phyloP scores from a whole-genome alignment of 164 flowering plant genomes.

The Magnolia changhungtana region DNA sequence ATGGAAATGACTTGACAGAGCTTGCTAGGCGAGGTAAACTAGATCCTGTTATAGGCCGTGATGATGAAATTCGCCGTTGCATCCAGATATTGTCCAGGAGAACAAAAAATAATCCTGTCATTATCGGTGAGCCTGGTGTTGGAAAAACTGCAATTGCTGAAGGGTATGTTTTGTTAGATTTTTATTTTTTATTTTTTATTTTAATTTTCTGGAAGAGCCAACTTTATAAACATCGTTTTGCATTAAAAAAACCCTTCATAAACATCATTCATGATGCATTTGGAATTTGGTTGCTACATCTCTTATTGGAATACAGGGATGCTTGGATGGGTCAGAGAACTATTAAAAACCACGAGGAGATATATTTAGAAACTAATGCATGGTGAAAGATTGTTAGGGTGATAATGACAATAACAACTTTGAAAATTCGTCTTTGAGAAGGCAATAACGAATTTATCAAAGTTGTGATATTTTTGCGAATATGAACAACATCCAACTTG shows the following conservation, averaged over 20 bases:
- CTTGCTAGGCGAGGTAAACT: slow-evolving; percentile 94
- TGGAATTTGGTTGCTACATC: background rate
- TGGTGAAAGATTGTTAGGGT: background rate
- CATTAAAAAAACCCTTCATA: background rate
- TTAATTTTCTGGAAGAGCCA: background rate
- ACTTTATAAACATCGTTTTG: background rate
- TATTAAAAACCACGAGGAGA: too few relatives aligned
- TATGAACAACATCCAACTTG: too few relatives aligned
- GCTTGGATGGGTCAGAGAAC: too few relatives aligned
- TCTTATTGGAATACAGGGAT: background rate
- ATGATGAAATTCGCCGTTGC: slow-evolving; percentile 97
- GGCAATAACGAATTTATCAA: too few relatives aligned
- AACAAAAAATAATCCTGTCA: slow-evolving; percentile 96
- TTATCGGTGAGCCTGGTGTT: slow-evolving; percentile 99
- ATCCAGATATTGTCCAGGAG: slow-evolving; percentile 87
- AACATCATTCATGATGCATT: background rate
- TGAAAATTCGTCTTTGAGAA: too few relatives aligned
- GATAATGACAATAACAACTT: background rate
- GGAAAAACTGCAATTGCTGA: slow-evolving; percentile 99
- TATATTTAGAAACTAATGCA: background rate
- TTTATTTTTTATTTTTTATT: background rate
- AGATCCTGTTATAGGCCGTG: slow-evolving; percentile 97
- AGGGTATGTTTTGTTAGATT: slow-evolving; percentile 51
- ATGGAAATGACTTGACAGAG: slow-evolving; percentile 92
- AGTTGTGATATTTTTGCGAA: too few relatives aligned